A percentile compares a stretch with the other conserved stretches of the same genome.
Conservation (phyloP, 768 basidiomycete species). For the Boletus bicolor region DNA sequence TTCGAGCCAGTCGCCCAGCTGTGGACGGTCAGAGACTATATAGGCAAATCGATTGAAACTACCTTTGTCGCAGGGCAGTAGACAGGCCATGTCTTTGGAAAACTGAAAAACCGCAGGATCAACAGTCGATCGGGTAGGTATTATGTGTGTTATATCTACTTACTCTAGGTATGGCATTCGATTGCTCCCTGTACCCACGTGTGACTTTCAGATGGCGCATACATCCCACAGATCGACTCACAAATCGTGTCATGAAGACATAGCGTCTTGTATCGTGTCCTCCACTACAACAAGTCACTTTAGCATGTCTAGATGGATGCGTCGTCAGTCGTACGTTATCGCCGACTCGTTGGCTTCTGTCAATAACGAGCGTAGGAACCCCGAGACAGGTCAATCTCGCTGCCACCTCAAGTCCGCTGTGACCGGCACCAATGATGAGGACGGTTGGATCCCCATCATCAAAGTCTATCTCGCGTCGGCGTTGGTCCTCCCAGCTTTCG, state of each 20-base stretch:
- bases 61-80: conserved; percentile 52
- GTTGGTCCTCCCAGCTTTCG: conserved; percentile 48
- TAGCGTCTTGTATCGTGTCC: conserved; percentile 53
- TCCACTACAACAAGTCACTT: conserved; percentile 36
- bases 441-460: conserved; percentile 50
- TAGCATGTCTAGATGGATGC: not conserved
- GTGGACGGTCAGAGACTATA: not conserved
- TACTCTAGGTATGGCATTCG: conserved; percentile 55
- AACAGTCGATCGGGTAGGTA: not conserved
- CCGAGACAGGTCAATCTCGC: conserved; percentile 58
- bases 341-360: conserved; percentile 48
- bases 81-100: conserved; percentile 52
- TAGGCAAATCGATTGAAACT: not conserved
- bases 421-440: conserved; percentile 61
- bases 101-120: conserved; percentile 31
- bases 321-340: conserved; percentile 34
- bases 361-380: conserved; percentile 52
- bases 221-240: conserved; percentile 28
- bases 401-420: conserved; percentile 61
- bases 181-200: conserved; percentile 39
- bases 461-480: conserved; percentile 42
- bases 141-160: conserved; percentile 14
- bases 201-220: not conserved
- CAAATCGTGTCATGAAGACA: conserved; percentile 51
- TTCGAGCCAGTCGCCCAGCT: conserved; percentile 66